phyloP scores from a whole-genome alignment of 2,329 filamentous ascomycete species.

The Fusarium anthophilum region DNA sequence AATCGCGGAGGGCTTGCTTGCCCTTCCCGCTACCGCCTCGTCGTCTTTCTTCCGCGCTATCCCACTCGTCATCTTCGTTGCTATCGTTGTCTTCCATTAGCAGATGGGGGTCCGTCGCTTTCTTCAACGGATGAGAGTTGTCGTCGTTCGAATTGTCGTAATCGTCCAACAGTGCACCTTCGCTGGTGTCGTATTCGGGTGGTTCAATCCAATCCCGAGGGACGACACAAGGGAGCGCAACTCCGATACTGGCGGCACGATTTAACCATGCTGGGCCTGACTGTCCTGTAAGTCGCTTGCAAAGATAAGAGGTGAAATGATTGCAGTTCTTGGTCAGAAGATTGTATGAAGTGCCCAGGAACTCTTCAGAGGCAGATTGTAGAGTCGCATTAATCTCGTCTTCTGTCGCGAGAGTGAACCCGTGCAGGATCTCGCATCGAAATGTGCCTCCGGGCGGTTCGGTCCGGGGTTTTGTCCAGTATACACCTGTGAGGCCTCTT shows the following conservation, averaged over 20 bases:
- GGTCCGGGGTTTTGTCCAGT: slow-evolving; percentile 78
- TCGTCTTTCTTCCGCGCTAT: slow-evolving; percentile 57
- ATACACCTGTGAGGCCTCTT: slow-evolving; percentile 77
- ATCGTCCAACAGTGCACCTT: slow-evolving; percentile 73
- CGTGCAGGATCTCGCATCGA: slow-evolving; percentile 78
- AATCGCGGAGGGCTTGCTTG: slow-evolving; percentile 58
- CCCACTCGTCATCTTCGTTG: slow-evolving; percentile 51
- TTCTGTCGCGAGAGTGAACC: slow-evolving; percentile 75
- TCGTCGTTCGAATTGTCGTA: slow-evolving; percentile 65
- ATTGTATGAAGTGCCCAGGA: slow-evolving; percentile 81
- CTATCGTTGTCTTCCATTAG: slow-evolving; percentile 41
- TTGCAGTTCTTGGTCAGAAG: slow-evolving; percentile 88
- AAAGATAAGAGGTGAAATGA: slow-evolving; percentile 84
- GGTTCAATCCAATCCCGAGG: slow-evolving; percentile 84
- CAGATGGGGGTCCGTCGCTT: slow-evolving; percentile 48
- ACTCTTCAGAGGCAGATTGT: slow-evolving; percentile 73
- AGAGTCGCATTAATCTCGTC: slow-evolving; percentile 78
- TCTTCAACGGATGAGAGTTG: slow-evolving; percentile 67
- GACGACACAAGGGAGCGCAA: slow-evolving; percentile 83
- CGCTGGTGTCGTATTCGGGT: slow-evolving; percentile 77
- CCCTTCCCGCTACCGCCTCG: slow-evolving; percentile 54
- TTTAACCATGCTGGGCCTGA: slow-evolving; percentile 81
- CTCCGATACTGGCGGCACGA: slow-evolving; percentile 82
- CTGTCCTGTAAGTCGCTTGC: slow-evolving; percentile 75
- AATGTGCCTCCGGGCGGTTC: slow-evolving; percentile 83